phyloP scores from a whole-genome alignment of 306 rosid genomes.

The Alnus rubra region DNA sequence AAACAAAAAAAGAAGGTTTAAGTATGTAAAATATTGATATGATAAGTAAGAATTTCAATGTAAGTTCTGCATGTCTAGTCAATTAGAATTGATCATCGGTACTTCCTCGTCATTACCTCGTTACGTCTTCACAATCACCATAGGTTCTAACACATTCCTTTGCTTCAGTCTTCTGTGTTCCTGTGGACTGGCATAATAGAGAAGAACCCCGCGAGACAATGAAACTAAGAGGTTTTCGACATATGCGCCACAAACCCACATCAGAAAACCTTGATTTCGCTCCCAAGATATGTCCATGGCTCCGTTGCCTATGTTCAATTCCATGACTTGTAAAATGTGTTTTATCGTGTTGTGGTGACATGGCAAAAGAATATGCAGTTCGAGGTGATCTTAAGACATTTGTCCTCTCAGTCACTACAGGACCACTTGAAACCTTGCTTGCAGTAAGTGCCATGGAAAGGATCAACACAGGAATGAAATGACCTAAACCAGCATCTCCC shows the following conservation, averaged over 20 bases:
- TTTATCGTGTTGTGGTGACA: slow-evolving; percentile 46
- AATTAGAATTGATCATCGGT: neutral
- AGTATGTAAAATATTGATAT: neutral
- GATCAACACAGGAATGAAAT: slow-evolving; percentile 34
- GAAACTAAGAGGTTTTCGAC: slow-evolving; percentile 50
- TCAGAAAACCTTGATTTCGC: slow-evolving; percentile 39
- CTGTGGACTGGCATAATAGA: slow-evolving; percentile 52
- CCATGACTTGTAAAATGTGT: slow-evolving; percentile 41
- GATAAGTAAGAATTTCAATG: neutral
- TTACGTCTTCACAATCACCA: slow-evolving; percentile 51
- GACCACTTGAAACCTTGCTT: slow-evolving; percentile 63
- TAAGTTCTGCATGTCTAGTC: neutral
- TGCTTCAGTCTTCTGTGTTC: slow-evolving; percentile 56
- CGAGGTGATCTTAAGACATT: slow-evolving; percentile 44
- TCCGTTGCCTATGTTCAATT: slow-evolving; percentile 41
- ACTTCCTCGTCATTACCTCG: slow-evolving; percentile 44
- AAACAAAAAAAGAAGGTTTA: neutral
- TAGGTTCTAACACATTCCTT: slow-evolving; percentile 55
- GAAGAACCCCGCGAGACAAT: slow-evolving; percentile 45
- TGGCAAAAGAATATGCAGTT: slow-evolving; percentile 38
- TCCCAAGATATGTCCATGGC: slow-evolving; percentile 32
- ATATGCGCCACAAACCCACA: slow-evolving; percentile 31
- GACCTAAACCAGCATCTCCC: slow-evolving; percentile 36
- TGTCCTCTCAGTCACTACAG: slow-evolving; percentile 50
- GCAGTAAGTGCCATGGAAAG: slow-evolving; percentile 63